These are phyloP conservation scores for Hura crepitans DNA, from an alignment of 441 rosid species.

Conservation along the genomic window DNA sequence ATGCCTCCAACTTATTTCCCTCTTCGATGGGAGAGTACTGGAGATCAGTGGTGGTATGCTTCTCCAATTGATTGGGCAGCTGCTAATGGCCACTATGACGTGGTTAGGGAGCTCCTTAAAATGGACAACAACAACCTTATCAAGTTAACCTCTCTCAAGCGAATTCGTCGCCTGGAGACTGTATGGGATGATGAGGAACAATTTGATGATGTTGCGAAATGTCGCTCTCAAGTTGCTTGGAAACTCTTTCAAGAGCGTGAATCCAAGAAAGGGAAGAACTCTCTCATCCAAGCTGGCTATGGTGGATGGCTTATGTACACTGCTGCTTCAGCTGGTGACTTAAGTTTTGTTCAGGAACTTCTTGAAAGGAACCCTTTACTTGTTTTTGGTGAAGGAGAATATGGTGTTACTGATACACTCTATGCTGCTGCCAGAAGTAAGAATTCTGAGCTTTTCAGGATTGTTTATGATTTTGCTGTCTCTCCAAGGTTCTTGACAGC, in stretches of 20 bases:
- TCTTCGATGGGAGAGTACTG: constrained; percentile 96
- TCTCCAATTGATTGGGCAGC: constrained; percentile 97
- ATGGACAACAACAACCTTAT: constrained; percentile 83
- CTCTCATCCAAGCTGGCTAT: constrained; percentile 80
- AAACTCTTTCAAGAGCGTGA: constrained; percentile 51
- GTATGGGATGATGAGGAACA: constrained; percentile 86
- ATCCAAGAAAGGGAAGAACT: constrained; percentile 42
- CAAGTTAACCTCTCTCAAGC: constrained; percentile 91
- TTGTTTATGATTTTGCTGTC: constrained; percentile 41
- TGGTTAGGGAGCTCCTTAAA: constrained; percentile 76
- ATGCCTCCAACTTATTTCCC: constrained; percentile 83
- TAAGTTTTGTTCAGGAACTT: constrained; percentile 59
- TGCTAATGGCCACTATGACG: constrained; percentile 80
- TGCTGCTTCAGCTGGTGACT: constrained; percentile 91
- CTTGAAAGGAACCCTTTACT: constrained; percentile 71
- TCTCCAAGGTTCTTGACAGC: constrained; percentile 60
- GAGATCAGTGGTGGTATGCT: constrained; percentile 99
- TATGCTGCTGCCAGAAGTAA: constrained; percentile 81
- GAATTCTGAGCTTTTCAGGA: constrained; percentile 58
- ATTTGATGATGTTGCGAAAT: constrained; percentile 52
- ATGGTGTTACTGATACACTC: constrained; percentile 77
- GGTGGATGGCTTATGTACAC: constrained; percentile 97
- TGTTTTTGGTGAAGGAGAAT: constrained; percentile 95
- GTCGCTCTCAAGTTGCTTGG: constrained; percentile 64
- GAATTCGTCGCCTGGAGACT: constrained; percentile 93